Evolutionary conservation across 2,329 filamentous ascomycete genomes (phyloP), one percentile per base, ranked within the genome.

Genomic region (Fusarium compactum): DNA sequence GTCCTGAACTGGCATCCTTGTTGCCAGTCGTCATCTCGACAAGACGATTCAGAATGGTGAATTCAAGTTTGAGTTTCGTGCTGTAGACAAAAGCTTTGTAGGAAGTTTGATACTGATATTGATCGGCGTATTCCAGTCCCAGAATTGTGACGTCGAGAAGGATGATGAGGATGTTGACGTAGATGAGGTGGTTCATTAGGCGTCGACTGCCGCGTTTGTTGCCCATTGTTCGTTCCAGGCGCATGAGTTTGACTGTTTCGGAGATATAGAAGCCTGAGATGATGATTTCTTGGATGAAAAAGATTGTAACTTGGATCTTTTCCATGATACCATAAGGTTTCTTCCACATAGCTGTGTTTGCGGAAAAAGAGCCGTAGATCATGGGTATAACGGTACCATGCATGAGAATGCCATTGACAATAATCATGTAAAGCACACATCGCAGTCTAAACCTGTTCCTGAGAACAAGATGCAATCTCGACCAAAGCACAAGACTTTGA

Each of bases 401-500:
- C 25, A 88, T 77, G 12, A 89, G 58, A 40, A 89, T 67, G 20
- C 81, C 82, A 71, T 90, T 84, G 63, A 82, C 72, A 41, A 89
- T 82, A 62, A 91, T 90, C 84, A 91, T 88, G 56, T 75, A 81
- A 1, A 89, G 79, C 0, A 88, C 84, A 14, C 81, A 79, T 7
- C 81, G 82, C 1, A 90, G 79, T 5, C 85, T 76, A 4, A 77
- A 76, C 9, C 82, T 55, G 80, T 87, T 85, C 18, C 83, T 83
- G 5, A 88, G 78, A 14, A 91, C 82, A 3, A 91, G 81, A 73
- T 90, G 87, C 1, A 91, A 82, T 9, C 89, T 83, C 1, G 88
- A 90, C 80, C 88, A 91, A 2, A 91, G 80, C 2, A 91, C 89
- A 15, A 90, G 71, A 0, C 85, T 85, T 74, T 90, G 87, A 1